phyloP scores from a whole-genome alignment of 176 grass and related monocot species.

The Oryza punctata region DNA sequence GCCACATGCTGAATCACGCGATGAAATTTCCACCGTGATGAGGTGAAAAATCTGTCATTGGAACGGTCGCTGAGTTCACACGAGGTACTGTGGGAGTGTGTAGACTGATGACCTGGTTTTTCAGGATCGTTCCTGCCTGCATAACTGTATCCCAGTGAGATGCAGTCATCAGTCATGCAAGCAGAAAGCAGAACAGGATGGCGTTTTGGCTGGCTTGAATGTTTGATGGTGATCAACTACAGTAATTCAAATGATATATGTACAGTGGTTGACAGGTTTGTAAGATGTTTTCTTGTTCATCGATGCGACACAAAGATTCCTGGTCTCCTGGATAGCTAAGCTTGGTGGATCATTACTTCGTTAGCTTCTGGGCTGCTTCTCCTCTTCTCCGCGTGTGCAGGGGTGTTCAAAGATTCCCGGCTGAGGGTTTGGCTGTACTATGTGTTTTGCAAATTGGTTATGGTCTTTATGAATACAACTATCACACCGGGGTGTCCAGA shows the following conservation, averaged over 20 bases:
- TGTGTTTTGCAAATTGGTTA: no score
- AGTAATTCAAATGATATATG: neutral
- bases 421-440: neutral
- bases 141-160: neutral
- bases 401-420: neutral
- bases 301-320: neutral
- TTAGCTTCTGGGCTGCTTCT: neutral
- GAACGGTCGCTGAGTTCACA: slow-evolving; percentile 34
- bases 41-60: slow-evolving; percentile 22
- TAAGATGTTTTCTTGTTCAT: neutral
- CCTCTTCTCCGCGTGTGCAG: neutral
- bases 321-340: no score
- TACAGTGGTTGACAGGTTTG: neutral
- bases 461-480: no score
- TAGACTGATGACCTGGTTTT: neutral
- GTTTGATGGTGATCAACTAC: no score
- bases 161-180: no score
- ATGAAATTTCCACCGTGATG: slow-evolving; percentile 23
- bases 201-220: neutral
- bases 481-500: no score
- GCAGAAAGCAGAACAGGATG: neutral
- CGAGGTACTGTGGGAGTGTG: neutral
- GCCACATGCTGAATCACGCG: neutral
- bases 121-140: neutral
- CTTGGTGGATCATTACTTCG: no score